Conservation (phyloP, 2,329 filamentous ascomycete genomes). For the Colletotrichum lindemuthianum region DNA sequence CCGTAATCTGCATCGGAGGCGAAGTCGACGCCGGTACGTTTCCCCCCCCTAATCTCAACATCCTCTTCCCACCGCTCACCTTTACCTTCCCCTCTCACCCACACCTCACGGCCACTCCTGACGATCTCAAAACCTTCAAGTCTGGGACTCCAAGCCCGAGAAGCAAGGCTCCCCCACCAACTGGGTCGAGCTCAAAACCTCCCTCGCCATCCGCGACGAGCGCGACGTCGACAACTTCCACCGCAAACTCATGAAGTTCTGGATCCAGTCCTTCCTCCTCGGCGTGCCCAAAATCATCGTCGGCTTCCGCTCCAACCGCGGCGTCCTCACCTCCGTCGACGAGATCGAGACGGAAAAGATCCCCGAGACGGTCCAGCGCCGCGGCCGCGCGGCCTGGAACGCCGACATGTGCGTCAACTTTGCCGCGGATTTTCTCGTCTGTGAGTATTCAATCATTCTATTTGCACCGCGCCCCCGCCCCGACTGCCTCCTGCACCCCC, state of each 20-base stretch:
- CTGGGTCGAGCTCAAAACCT: slow-evolving; percentile 96
- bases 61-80: not conserved
- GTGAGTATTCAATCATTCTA: slow-evolving; percentile 57
- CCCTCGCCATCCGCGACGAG: slow-evolving; percentile 74
- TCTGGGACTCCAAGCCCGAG: slow-evolving; percentile 84
- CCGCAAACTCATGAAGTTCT: slow-evolving; percentile 92
- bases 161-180: slow-evolving; percentile 76
- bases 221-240: slow-evolving; percentile 82
- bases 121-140: slow-evolving; percentile 43
- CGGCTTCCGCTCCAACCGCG: slow-evolving; percentile 81
- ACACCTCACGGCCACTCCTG: no score
- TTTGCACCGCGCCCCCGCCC: no score
- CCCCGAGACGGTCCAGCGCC: slow-evolving; percentile 76
- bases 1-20: slow-evolving; percentile 82
- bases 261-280: slow-evolving; percentile 95
- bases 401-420: slow-evolving; percentile 96
- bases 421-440: slow-evolving; percentile 79
- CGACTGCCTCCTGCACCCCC: no score
- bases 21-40: slow-evolving; percentile 87
- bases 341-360: slow-evolving; percentile 84
- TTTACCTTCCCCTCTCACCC: no score
- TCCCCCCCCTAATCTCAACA: slow-evolving; percentile 9
- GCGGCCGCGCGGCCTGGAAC: slow-evolving; percentile 80
- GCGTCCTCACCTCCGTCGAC: slow-evolving; percentile 76
- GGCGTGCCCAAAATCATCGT: slow-evolving; percentile 93